Evolutionary conservation across 2,329 filamentous ascomycete species (phyloP).

Genomic region (Niveomyces coronatus): DNA sequence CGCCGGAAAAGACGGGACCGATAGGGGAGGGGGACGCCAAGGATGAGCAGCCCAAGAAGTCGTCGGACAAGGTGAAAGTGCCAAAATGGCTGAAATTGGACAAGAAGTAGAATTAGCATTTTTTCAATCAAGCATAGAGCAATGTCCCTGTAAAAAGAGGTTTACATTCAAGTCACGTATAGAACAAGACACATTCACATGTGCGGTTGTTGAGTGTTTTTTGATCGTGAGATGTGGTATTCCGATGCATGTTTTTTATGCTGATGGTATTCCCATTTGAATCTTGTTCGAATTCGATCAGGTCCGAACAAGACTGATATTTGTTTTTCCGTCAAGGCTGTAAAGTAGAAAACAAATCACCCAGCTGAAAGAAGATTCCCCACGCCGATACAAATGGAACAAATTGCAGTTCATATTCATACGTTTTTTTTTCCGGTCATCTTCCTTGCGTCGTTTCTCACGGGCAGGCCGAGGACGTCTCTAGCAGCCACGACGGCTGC

Average conservation of each 20-base stretch:
- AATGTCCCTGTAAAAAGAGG: neutral
- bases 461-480: too few species aligned
- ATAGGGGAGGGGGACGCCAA: slow-evolving; percentile 16
- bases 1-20: slow-evolving; percentile 26
- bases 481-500: neutral
- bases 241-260: slow-evolving; percentile 7
- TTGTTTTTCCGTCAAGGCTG: slow-evolving; percentile 6
- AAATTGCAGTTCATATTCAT: slow-evolving; percentile 7
- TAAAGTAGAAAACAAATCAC: too few species aligned
- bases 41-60: slow-evolving; percentile 24
- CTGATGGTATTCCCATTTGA: slow-evolving; percentile 3
- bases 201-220: too few species aligned
- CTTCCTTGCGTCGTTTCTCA: neutral
- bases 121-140: slow-evolving; percentile 3
- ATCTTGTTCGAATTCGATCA: slow-evolving; percentile 8
- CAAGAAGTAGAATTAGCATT: slow-evolving; percentile 48
- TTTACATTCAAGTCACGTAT: too few species aligned
- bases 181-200: too few species aligned
- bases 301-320: slow-evolving; percentile 1
- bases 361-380: slow-evolving; percentile 9
- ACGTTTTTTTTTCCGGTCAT: neutral
- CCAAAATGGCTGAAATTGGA: slow-evolving; percentile 67
- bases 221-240: slow-evolving; percentile 10
- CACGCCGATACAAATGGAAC: slow-evolving; percentile 8
- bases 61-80: slow-evolving; percentile 33